A percentile compares a stretch with the other conserved stretches of the same genome.
Conservation (phyloP, 2,329 filamentous ascomycete species). For the Penicillium brevicompactum region DNA sequence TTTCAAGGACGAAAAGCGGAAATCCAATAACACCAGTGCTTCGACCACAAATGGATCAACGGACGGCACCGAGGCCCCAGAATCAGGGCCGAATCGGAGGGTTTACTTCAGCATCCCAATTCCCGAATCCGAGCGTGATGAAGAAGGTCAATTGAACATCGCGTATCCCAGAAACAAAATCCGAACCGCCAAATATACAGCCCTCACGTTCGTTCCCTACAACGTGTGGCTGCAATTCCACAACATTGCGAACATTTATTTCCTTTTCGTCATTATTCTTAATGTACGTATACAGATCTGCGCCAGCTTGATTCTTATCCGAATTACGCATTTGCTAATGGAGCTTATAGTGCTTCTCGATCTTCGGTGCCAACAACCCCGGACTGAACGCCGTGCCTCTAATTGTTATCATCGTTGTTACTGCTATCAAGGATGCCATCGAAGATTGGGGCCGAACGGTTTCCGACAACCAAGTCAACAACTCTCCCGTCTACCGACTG, state of each 20-base stretch:
- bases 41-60: conserved; percentile 31
- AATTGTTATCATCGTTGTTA: conserved; percentile 87
- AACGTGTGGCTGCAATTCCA: conserved; percentile 98
- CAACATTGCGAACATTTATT: conserved; percentile 98
- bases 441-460: conserved; percentile 93
- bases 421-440: conserved; percentile 89
- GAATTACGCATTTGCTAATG: conserved; percentile 23
- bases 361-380: conserved; percentile 90
- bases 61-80: conserved; percentile 27
- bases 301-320: not conserved
- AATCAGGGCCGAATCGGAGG: conserved; percentile 51
- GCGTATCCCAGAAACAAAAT: conserved; percentile 92
- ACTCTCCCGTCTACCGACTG: conserved; percentile 88
- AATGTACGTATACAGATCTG: conserved; percentile 65
- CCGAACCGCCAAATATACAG: conserved; percentile 94
- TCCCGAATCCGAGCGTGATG: conserved; percentile 73
- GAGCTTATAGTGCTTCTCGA: conserved; percentile 76
- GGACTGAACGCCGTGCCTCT: conserved; percentile 87
- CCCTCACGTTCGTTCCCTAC: conserved; percentile 91
- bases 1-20: conserved; percentile 70
- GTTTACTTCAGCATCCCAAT: conserved; percentile 82
- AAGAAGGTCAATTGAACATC: conserved; percentile 72
- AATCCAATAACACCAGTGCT: conserved; percentile 46
- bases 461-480: conserved; percentile 92
- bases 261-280: conserved; percentile 93